These are phyloP conservation scores for Paracamarosporium sp. DNA, from an alignment of 2,329 filamentous ascomycete genomes.

Conservation along the genomic window DNA sequence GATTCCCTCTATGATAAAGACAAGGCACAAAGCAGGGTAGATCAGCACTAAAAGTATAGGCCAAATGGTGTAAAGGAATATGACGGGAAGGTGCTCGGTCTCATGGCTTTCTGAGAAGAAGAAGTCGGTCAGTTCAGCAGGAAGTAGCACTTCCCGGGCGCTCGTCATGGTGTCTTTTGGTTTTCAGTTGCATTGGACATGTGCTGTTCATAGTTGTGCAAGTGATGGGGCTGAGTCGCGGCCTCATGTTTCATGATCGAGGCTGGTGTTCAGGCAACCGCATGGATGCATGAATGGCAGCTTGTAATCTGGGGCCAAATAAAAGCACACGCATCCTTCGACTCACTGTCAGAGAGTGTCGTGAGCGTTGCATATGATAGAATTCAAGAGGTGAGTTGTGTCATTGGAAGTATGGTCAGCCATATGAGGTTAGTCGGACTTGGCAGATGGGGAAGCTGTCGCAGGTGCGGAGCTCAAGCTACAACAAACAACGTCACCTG, in stretches of 20 bases:
- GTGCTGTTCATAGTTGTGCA: not conserved
- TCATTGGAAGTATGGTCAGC: too few species aligned
- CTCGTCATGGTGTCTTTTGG: not conserved
- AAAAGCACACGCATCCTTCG: too few species aligned
- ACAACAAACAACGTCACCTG: slow-evolving; percentile 13
- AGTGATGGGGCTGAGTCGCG: not conserved
- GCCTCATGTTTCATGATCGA: not conserved
- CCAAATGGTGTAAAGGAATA: not conserved
- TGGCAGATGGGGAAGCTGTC: not conserved
- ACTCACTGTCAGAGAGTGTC: too few species aligned
- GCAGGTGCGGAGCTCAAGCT: slow-evolving; percentile 4
- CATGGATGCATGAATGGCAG: not conserved
- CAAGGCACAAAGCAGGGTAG: not conserved
- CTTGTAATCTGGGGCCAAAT: not conserved
- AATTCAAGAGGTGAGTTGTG: too few species aligned
- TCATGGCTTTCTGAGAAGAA: not conserved
- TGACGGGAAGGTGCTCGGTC: not conserved
- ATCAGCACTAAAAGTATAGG: not conserved
- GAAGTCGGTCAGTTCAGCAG: not conserved
- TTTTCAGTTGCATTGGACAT: not conserved
- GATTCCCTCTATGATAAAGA: not conserved
- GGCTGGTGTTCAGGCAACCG: not conserved
- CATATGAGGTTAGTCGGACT: slow-evolving; percentile 1
- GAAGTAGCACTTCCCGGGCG: not conserved
- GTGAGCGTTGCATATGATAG: not conserved